phyloP scores from a whole-genome alignment of 2,329 filamentous ascomycete species.

The Neofusicoccum umdonicola region DNA sequence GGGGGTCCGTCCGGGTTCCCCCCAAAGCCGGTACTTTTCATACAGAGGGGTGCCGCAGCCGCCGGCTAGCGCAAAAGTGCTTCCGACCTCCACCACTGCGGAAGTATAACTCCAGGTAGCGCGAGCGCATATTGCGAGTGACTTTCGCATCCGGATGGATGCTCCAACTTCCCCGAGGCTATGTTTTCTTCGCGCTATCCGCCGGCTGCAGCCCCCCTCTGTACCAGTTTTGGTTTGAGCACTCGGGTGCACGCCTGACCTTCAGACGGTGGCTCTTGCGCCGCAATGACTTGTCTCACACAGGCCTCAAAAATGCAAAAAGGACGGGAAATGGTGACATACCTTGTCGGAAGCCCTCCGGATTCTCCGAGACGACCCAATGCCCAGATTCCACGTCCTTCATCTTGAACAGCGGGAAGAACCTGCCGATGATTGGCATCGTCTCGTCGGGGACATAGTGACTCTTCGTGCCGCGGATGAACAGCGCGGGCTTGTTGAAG shows the following conservation, averaged over 20 bases:
- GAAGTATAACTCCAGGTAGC: too few species aligned
- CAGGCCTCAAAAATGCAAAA: conserved; percentile 27
- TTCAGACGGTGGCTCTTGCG: background rate
- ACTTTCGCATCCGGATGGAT: background rate
- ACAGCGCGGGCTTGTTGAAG: conserved; percentile 76
- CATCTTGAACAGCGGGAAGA: conserved; percentile 76
- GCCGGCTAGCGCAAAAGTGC: too few species aligned
- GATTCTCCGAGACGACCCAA: conserved; percentile 88
- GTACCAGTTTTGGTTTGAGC: background rate
- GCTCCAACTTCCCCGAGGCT: too few species aligned
- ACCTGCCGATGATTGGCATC: conserved; percentile 73
- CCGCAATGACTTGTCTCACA: conserved; percentile 20
- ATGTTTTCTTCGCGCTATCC: too few species aligned
- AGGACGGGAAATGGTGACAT: background rate
- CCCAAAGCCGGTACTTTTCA: background rate
- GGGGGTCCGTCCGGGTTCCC: background rate
- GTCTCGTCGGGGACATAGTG: conserved; percentile 79
- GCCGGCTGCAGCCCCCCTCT: too few species aligned
- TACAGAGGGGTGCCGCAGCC: too few species aligned
- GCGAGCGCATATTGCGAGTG: too few species aligned
- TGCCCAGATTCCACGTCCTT: conserved; percentile 76
- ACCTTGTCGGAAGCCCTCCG: conserved; percentile 60
- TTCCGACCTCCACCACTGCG: too few species aligned
- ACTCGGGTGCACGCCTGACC: background rate
- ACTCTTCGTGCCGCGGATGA: conserved; percentile 74